Evolutionary conservation across 2,329 filamentous ascomycete species (phyloP).

Genomic region (Cordyceps javanica): DNA sequence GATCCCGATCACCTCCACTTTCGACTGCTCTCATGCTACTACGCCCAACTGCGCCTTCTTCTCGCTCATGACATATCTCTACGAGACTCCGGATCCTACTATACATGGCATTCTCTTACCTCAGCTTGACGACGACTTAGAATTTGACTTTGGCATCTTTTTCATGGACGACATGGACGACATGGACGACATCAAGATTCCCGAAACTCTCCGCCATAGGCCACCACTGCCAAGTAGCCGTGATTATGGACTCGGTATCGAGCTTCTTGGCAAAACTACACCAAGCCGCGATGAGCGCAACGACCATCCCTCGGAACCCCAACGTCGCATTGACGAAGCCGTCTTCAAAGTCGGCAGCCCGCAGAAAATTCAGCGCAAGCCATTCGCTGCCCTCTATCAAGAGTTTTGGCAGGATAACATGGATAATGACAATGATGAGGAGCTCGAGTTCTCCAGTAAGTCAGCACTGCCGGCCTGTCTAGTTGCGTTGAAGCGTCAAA

Average conservation of each 20-base stretch:
- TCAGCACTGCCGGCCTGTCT: not conserved
- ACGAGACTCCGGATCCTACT: conserved; percentile 1
- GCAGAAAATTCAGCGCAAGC: not conserved
- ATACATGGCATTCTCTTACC: conserved; percentile 7
- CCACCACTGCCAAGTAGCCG: not conserved
- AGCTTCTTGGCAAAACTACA: not conserved
- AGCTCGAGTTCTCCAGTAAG: conserved; percentile 8
- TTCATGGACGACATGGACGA: conserved; percentile 8
- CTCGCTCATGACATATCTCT: conserved; percentile 10
- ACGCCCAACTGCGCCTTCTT: not conserved
- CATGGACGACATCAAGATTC: not conserved
- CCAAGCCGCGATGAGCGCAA: not conserved
- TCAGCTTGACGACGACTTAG: not conserved
- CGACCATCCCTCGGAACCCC: not conserved
- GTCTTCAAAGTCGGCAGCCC: conserved; percentile 7
- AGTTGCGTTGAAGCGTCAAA: not conserved
- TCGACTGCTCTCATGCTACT: no score
- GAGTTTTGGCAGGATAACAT: conserved; percentile 8
- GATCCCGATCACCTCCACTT: no score
- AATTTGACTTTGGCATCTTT: conserved; percentile 7
- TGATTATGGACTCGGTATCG: conserved; percentile 1
- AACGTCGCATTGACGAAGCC: not conserved
- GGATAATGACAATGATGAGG: not conserved
- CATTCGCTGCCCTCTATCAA: conserved; percentile 2
- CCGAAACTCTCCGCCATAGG: conserved; percentile 6